phyloP scores from a whole-genome alignment of 1,284 basidiomycete genomes.

The Polyporus tsugae region DNA sequence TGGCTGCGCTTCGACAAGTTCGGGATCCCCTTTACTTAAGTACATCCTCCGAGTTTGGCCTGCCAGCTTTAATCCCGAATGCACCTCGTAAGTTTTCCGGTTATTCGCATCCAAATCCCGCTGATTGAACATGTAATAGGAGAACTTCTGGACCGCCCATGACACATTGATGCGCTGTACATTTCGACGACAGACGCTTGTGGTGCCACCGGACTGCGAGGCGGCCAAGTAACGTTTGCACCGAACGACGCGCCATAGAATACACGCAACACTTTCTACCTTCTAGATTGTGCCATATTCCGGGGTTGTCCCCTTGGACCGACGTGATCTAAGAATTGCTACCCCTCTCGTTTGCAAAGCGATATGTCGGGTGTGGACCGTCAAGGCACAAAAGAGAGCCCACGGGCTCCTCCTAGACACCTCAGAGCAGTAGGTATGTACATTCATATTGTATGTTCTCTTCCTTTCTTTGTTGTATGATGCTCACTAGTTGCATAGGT shows the following conservation, averaged over 20 bases:
- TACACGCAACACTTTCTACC: background rate
- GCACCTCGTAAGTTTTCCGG: too few species aligned
- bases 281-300: background rate
- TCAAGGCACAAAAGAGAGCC: background rate
- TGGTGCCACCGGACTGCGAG: background rate
- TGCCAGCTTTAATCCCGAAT: too few species aligned
- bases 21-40: too few species aligned
- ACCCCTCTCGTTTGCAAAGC: background rate
- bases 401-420: background rate
- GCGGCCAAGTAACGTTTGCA: background rate
- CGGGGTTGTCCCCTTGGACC: background rate
- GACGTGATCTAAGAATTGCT: background rate
- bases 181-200: background rate
- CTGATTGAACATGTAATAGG: background rate
- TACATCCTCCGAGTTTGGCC: too few species aligned
- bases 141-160: too few species aligned
- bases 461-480: background rate
- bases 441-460: background rate
- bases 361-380: background rate
- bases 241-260: background rate
- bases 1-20: background rate
- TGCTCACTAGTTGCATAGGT: background rate
- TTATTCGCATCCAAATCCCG: background rate
- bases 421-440: background rate
- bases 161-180: constrained; percentile 1